Evolutionary conservation across 106 monocot genomes (phyloP).

Genomic region (Allium fistulosum): DNA sequence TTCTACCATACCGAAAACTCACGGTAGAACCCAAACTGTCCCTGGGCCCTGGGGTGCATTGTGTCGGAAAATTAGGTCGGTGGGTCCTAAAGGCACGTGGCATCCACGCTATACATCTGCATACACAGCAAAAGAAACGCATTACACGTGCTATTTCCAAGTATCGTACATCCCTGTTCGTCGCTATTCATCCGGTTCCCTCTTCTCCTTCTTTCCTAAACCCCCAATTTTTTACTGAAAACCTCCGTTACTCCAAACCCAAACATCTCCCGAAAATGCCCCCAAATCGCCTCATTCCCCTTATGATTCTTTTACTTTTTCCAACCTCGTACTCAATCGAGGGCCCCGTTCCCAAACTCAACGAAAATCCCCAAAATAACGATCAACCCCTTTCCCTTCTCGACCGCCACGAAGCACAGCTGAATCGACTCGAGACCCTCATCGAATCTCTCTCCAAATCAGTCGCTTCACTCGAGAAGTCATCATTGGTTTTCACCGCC

Average conservation of each 20-base stretch:
- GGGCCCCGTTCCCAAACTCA: background rate
- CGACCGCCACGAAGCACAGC: constrained; percentile 63
- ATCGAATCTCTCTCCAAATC: constrained; percentile 45
- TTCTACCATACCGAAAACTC: no score
- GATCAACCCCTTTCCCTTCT: constrained; percentile 16
- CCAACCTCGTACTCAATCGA: background rate
- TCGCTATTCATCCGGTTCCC: background rate
- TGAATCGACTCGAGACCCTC: constrained; percentile 53
- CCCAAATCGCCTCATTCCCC: constrained; percentile 1
- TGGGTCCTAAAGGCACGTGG: no score
- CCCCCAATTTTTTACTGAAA: background rate
- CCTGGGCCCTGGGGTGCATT: no score
- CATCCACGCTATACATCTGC: no score
- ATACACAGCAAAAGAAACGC: no score
- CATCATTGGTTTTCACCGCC: background rate
- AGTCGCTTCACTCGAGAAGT: constrained; percentile 37
- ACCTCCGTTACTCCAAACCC: background rate
- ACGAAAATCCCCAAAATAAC: background rate
- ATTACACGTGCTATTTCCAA: no score
- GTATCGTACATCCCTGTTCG: background rate
- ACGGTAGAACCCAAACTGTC: no score
- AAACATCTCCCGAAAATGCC: background rate
- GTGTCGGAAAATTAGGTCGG: no score
- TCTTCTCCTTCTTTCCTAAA: constrained; percentile 5
- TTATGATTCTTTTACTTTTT: constrained; percentile 10